Percentiles rank a stretch among this genome's conserved stretches.
Conservation (phyloP, 2,329 filamentous ascomycete species). For the Arthroderma sp. region DNA sequence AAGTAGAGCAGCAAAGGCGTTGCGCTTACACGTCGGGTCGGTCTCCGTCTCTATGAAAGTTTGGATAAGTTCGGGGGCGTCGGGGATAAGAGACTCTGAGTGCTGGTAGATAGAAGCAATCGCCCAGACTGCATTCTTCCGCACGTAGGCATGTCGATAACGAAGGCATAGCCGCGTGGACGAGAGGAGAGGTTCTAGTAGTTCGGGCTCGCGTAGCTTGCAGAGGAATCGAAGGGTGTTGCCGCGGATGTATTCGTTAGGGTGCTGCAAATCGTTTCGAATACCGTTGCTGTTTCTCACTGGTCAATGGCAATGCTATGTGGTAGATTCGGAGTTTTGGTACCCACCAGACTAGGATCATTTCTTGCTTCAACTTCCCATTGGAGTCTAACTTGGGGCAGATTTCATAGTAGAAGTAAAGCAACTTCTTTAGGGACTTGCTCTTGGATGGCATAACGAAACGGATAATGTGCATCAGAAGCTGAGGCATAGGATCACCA, state of each 20-base stretch:
- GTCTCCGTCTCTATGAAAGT: conserved; percentile 82
- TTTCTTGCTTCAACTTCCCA: conserved; percentile 97
- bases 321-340: background rate
- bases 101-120: conserved; percentile 85
- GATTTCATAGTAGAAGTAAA: conserved; percentile 99
- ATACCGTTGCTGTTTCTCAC: conserved; percentile 67
- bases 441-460: conserved; percentile 99
- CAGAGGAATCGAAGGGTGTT: conserved; percentile 96
- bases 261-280: conserved; percentile 88
- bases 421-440: conserved; percentile 90
- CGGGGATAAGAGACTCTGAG: conserved; percentile 81
- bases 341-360: conserved; percentile 90
- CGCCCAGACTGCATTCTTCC: conserved; percentile 95
- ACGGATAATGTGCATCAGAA: conserved; percentile 99
- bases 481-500: conserved; percentile 84
- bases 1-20: conserved; percentile 83
- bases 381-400: conserved; percentile 86
- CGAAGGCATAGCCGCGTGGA: conserved; percentile 86
- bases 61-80: conserved; percentile 83
- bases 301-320: background rate
- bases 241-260: conserved; percentile 95
- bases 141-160: conserved; percentile 92
- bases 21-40: conserved; percentile 93
- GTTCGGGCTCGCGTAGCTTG: conserved; percentile 88
- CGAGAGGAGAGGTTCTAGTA: conserved; percentile 89